Base-by-base conservation (phyloP, 1,139 yeast genomes). In the Fermentozyma sake region DNA sequence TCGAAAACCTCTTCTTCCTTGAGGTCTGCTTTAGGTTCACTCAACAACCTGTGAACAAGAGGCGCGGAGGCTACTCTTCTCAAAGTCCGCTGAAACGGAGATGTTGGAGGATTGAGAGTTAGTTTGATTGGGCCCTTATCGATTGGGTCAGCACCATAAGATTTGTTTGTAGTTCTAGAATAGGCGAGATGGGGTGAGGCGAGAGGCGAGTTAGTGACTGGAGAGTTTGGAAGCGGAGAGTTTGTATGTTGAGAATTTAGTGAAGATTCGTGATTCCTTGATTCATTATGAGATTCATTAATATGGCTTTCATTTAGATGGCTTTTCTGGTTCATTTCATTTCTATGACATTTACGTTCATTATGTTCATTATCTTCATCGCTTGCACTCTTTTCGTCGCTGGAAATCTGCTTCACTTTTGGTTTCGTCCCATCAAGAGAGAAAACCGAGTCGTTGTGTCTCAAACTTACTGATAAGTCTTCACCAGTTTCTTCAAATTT, bases 1-100 rank as follows among this genome's bases (percentile, higher is more conserved):
- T 71, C 72, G 33, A 70, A 68, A 10, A 39, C 50, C 23, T 51
- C 52, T 20, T 45, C 49, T 7, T 27, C 22, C 23, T 28, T 23
- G n/a, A n/a, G n/a, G 18, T 30, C 26, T 20, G 29, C 16, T 14
- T 22, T 22, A 9, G 11, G 7, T 7, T 64, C 69, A 29, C 42
- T 55, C 19, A 62, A 46, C 13, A 64, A 37, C 11, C 65, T 42
- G 34, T 61, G 61, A 4, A 67, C 82, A 30, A 81, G 61, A 2
- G 94, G 94, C 0, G 93, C 93, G 1, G 93, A 83, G 0, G 93
- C 89, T 3, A 82, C 93, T 32, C 93, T 63, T 35, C 91, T 61
- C 16, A 83, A 59, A 4, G 76, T 75, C 30, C 72, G 59, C 30
- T 68, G 80, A 44, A 75, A 63, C 3, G 68, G 55, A 3, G 62